A percentile compares a stretch with the other conserved stretches of the same genome.
Evolutionary conservation across 2,329 filamentous ascomycete genomes (phyloP).

Genomic region (Xylaria sp.): DNA sequence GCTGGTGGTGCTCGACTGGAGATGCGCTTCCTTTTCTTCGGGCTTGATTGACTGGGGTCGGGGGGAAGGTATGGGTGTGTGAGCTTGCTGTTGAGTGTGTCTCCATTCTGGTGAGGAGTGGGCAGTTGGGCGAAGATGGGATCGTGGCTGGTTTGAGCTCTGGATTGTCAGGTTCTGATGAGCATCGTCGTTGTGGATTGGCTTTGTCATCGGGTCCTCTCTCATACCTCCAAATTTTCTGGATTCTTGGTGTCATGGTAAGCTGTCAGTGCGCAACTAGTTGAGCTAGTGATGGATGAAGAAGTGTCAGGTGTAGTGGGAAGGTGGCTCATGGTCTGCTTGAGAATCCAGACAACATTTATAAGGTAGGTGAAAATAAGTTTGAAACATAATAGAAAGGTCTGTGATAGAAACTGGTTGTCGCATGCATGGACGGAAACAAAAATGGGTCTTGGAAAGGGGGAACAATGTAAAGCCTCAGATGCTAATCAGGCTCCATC

Average conservation of each 20-base stretch:
- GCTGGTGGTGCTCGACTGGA: slow-evolving; percentile 38
- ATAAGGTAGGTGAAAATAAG: not conserved
- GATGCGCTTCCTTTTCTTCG: not conserved
- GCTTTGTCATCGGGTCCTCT: not conserved
- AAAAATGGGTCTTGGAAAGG: not conserved
- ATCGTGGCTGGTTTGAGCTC: not conserved
- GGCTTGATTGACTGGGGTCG: not conserved
- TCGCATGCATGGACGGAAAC: not conserved
- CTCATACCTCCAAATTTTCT: slow-evolving; percentile 15
- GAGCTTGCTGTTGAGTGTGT: not conserved
- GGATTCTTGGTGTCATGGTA: slow-evolving; percentile 18
- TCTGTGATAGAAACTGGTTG: not conserved
- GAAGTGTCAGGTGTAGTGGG: not conserved
- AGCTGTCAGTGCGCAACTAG: not conserved
- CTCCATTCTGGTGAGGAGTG: not conserved
- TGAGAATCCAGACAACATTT: not conserved
- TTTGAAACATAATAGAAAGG: not conserved
- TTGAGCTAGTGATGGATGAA: not conserved
- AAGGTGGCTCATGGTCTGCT: not conserved
- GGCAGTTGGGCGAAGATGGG: not conserved
- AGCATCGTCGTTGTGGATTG: slow-evolving; percentile 11
- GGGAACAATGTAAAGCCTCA: not conserved
- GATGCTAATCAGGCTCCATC: not conserved
- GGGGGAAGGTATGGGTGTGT: not conserved
- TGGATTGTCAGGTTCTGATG: slow-evolving; percentile 14